Evolutionary conservation across 495 filamentous ascomycete species (phyloP), one percentile per base, ranked within the genome.

Genomic region (Thermothielavioides terrestris): DNA sequence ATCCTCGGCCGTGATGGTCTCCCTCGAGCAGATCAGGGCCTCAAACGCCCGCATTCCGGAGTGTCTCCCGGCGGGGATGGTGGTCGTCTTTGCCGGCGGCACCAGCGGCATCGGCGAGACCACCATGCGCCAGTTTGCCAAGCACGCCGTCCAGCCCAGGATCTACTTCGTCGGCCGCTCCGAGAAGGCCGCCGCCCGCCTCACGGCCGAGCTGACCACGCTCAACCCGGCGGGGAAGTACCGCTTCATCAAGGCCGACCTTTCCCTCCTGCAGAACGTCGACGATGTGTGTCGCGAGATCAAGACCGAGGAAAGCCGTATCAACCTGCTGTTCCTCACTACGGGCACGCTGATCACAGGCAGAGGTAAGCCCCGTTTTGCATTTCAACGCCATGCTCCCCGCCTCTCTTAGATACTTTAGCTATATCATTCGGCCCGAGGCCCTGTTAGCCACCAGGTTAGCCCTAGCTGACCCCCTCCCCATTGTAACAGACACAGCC

Each of bases 301-400:
- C 42, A 68, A 69, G 52, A 47, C 48, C 0, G 72, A 73, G 34
- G 82, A 86, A 51, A 17, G 26, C 14, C 32, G 56, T 15, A 65
- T 88, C 53, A 81, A 88, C 55, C 55, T 87, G 1, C 70, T 88
- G 0, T 81, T 86, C 56, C 60, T 81, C 55, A 79, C 64, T 5
- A 58, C 65, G 3, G 77, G 77, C 7, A 72, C 68, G 38, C 46
- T 73, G 46, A 66, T 62, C 6, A 37, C 52, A 21, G 71, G 48
- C 32, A 46, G 27, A 32, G 51, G 61, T 42, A 54, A 28, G 41
- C 23, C 4, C 9, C 25, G 9, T 14, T 22, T 26, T 26, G 35
- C 15, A 30, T 32, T 14, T 14, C 30, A 37, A 37, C 17, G 3
- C 3, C 21, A 2, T 15, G 30, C 7, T 9, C 32, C 15, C 15